Conservation (phyloP, 2,329 filamentous ascomycete species). For the Colletotrichum eremochloae region DNA sequence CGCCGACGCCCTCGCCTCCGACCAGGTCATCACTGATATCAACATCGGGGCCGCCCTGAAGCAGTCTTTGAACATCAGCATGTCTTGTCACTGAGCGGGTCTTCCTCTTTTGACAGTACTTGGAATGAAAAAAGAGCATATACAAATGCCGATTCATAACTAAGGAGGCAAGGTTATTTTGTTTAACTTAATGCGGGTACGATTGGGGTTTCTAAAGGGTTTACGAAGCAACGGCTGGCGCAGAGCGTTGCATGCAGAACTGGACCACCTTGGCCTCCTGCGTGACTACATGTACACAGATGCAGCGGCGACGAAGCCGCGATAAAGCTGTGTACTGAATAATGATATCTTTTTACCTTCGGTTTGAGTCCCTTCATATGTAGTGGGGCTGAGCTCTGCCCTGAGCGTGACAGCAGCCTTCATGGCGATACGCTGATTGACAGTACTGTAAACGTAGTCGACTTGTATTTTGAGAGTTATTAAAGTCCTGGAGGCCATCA, state of each 20-base stretch:
- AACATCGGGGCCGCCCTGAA: constrained; percentile 56
- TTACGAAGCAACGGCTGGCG: background rate
- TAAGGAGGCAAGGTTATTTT: background rate
- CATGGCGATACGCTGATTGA: background rate
- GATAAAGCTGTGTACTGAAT: constrained; percentile 4
- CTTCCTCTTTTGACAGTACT: background rate
- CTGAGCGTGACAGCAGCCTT: background rate
- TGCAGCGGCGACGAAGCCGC: background rate
- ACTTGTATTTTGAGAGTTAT: constrained; percentile 8
- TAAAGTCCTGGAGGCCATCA: constrained; percentile 1
- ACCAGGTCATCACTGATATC: constrained; percentile 66
- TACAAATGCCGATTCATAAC: background rate
- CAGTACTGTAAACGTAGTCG: background rate
- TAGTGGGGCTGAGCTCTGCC: background rate
- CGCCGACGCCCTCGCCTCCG: constrained; percentile 64
- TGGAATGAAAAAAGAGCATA: background rate
- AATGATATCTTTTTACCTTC: constrained; percentile 8
- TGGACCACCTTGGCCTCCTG: constrained; percentile 2
- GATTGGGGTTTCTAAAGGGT: constrained; percentile 1
- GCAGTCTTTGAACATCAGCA: constrained; percentile 45
- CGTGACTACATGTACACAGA: background rate
- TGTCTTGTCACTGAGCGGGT: constrained; percentile 14
- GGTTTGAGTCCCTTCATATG: background rate
- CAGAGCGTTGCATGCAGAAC: background rate
- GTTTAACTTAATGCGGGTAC: background rate